Percentiles rank a stretch among this genome's conserved stretches.
Conservation (phyloP, 306 rosid species). For the Oemleria cerasiformis region DNA sequence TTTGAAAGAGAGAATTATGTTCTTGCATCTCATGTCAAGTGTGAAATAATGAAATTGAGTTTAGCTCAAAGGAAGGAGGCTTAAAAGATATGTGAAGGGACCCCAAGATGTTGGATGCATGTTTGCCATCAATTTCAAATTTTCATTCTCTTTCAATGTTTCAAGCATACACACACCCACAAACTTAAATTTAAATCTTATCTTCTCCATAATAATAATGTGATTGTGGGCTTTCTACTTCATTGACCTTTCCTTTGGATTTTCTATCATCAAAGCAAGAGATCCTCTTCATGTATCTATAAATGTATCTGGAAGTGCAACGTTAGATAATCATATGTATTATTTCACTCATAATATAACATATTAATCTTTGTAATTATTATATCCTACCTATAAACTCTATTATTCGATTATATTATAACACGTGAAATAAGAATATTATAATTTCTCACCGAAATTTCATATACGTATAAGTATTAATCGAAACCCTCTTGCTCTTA, state of each 20-base stretch:
- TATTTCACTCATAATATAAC: no score
- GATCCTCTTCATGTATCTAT: no score
- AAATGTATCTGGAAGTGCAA: no score
- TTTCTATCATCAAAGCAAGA: not conserved
- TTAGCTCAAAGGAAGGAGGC: conserved; percentile 13
- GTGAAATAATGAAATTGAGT: not conserved
- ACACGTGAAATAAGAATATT: no score
- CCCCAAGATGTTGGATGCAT: conserved; percentile 46
- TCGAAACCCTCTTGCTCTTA: no score
- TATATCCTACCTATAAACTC: no score
- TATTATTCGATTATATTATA: no score
- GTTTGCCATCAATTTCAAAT: conserved; percentile 24
- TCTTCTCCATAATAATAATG: conserved; percentile 21
- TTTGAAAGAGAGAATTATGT: conserved; percentile 27
- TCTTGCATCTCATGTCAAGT: conserved; percentile 19
- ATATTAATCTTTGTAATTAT: no score
- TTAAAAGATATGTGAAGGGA: conserved; percentile 22
- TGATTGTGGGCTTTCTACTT: not conserved
- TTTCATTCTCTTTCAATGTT: not conserved
- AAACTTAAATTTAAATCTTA: conserved; percentile 32
- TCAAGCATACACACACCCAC: conserved; percentile 47
- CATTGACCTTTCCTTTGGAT: conserved; percentile 58
- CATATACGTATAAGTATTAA: no score
- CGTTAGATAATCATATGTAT: no score
- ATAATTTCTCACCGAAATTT: no score